Conservation (phyloP, 345 rosid genomes). For the Populus ilicifolia region DNA sequence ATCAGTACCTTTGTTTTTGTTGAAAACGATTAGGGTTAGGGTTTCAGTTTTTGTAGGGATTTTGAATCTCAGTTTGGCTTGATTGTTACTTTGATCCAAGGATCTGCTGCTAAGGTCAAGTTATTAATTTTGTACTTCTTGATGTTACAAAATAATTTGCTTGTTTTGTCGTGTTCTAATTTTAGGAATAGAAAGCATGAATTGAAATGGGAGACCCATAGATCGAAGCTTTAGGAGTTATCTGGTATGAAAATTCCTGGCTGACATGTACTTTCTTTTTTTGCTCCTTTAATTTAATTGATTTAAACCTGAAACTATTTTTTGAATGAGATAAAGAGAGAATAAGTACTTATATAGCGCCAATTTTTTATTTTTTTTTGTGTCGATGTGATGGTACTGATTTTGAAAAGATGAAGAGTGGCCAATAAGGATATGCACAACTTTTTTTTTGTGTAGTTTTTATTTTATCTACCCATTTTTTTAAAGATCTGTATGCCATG, state of each 20-base stretch:
- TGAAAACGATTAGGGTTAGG: not conserved
- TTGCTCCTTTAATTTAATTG: too few relatives aligned
- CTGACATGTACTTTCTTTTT: too few relatives aligned
- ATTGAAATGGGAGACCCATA: not conserved
- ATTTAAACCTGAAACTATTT: not conserved
- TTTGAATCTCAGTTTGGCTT: not conserved
- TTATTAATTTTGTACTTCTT: not conserved
- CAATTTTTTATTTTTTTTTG: not conserved
- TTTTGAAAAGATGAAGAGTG: not conserved
- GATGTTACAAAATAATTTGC: not conserved
- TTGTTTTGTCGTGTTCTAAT: not conserved
- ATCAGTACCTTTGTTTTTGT: not conserved
- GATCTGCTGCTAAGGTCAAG: slow-evolving; percentile 25
- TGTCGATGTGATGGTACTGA: not conserved
- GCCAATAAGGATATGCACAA: not conserved
- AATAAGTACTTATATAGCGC: not conserved
- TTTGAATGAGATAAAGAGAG: not conserved
- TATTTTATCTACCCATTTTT: not conserved
- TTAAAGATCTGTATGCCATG: not conserved
- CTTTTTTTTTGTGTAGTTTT: not conserved
- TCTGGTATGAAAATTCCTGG: not conserved
- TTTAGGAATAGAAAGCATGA: not conserved
- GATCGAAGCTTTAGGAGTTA: not conserved
- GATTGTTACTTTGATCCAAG: not conserved
- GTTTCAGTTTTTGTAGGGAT: not conserved